Evolutionary conservation across 2,329 filamentous ascomycete species (phyloP).

Genomic region (Chrysoporthe cubensis): DNA sequence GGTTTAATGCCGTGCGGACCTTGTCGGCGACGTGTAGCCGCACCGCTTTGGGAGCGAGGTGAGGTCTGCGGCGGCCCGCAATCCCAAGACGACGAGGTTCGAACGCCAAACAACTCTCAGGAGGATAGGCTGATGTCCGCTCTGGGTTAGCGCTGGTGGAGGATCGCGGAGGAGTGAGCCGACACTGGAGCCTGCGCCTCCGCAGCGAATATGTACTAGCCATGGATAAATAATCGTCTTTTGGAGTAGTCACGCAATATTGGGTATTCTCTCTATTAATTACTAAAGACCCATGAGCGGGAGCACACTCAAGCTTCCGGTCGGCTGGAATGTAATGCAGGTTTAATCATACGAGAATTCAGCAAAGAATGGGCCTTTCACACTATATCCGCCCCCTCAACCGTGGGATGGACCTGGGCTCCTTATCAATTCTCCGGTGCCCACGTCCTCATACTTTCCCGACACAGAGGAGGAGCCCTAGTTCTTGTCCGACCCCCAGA

Average conservation of each 20-base stretch:
- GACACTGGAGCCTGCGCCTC: neutral
- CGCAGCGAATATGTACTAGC: conserved; percentile 11
- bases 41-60: neutral
- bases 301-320: too few species aligned
- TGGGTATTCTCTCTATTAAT: too few species aligned
- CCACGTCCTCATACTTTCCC: neutral
- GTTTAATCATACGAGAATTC: too few species aligned
- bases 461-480: neutral
- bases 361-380: too few species aligned
- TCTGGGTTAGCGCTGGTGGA: conserved; percentile 6
- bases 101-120: neutral
- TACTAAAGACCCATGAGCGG: too few species aligned
- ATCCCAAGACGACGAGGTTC: neutral
- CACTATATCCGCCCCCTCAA: too few species aligned
- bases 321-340: too few species aligned
- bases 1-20: neutral
- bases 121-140: neutral
- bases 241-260: too few species aligned
- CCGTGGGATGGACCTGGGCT: neutral
- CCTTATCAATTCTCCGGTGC: neutral
- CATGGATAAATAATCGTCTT: neutral
- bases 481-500: neutral
- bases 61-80: neutral
- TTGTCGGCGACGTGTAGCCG: neutral
- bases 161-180: neutral